A percentile compares a stretch with the other conserved stretches of the same genome.
Conservation (phyloP, 2,329 filamentous ascomycete species). For the Bipolaris victoriae region DNA sequence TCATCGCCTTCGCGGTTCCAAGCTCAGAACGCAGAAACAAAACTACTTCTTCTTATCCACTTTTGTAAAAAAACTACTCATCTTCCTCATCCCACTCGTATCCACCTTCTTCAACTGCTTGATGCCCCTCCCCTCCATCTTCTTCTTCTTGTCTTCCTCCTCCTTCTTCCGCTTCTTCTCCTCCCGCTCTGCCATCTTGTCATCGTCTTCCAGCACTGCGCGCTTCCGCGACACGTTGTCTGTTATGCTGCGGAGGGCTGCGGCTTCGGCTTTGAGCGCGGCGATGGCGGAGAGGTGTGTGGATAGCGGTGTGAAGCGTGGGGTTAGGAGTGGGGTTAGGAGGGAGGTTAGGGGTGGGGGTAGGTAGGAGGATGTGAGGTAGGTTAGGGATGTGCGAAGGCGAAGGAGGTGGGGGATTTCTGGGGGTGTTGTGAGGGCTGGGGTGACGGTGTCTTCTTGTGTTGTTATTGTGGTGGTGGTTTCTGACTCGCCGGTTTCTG, state of each 20-base stretch:
- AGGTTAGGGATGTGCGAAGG: constrained; percentile 67
- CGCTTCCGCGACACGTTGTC: constrained; percentile 75
- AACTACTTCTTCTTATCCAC: constrained; percentile 37
- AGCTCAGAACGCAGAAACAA: too few relatives aligned
- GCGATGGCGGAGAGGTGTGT: constrained; percentile 71
- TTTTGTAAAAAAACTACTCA: constrained; percentile 92
- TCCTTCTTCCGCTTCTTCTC: constrained; percentile 87
- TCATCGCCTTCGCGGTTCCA: too few relatives aligned
- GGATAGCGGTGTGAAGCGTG: constrained; percentile 75
- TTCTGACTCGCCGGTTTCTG: constrained; percentile 3
- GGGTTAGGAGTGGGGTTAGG: constrained; percentile 48
- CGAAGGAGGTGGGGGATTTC: constrained; percentile 67
- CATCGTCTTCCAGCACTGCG: constrained; percentile 63
- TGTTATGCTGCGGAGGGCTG: constrained; percentile 68
- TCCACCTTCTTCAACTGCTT: constrained; percentile 88
- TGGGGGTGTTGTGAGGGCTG: constrained; percentile 37
- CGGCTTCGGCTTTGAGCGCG: constrained; percentile 72
- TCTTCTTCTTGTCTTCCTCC: constrained; percentile 86
- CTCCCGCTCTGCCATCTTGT: constrained; percentile 55
- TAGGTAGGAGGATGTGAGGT: constrained; percentile 69
- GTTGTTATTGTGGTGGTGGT: constrained; percentile 12
- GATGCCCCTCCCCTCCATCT: constrained; percentile 77
- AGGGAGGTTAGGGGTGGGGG: constrained; percentile 50
- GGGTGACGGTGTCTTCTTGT: constrained; percentile 41
- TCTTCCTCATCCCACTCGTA: constrained; percentile 92